phyloP scores from a whole-genome alignment of 2,329 filamentous ascomycete species.

The Didymella segeticola region DNA sequence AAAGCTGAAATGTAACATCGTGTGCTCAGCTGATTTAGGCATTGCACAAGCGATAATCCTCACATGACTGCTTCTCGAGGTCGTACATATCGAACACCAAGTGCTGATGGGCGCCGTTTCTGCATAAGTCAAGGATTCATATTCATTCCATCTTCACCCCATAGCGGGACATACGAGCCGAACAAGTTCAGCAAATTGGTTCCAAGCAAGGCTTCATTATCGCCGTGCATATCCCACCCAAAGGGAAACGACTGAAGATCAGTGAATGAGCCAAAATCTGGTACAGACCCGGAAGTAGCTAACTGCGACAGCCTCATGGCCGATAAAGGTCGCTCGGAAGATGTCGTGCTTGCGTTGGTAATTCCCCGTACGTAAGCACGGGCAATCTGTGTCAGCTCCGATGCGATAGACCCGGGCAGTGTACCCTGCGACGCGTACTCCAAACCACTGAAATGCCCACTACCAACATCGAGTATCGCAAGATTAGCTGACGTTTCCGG shows the following conservation, averaged over 20 bases:
- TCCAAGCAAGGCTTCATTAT: neutral
- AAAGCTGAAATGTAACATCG: too few species aligned
- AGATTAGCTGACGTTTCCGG: constrained; percentile 2
- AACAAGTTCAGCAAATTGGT: neutral
- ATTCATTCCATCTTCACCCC: neutral
- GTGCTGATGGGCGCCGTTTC: too few species aligned
- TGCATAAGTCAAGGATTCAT: too few species aligned
- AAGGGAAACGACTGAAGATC: neutral
- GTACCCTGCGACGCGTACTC: neutral
- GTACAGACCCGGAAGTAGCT: neutral
- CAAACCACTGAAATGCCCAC: neutral
- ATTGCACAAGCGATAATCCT: too few species aligned
- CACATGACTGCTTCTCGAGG: too few species aligned
- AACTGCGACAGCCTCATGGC: neutral
- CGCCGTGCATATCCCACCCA: neutral
- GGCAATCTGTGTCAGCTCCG: neutral
- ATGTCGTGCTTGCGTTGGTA: neutral
- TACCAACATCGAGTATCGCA: neutral
- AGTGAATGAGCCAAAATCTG: neutral
- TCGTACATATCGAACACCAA: too few species aligned
- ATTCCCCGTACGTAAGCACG: neutral
- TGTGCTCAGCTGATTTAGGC: too few species aligned
- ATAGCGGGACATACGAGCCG: neutral
- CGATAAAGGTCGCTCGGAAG: neutral
- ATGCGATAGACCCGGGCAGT: neutral